Evolutionary conservation across 805 yeast genomes (phyloP), one percentile per base, ranked within the genome.

Genomic region (Lachancea thermotolerans): DNA sequence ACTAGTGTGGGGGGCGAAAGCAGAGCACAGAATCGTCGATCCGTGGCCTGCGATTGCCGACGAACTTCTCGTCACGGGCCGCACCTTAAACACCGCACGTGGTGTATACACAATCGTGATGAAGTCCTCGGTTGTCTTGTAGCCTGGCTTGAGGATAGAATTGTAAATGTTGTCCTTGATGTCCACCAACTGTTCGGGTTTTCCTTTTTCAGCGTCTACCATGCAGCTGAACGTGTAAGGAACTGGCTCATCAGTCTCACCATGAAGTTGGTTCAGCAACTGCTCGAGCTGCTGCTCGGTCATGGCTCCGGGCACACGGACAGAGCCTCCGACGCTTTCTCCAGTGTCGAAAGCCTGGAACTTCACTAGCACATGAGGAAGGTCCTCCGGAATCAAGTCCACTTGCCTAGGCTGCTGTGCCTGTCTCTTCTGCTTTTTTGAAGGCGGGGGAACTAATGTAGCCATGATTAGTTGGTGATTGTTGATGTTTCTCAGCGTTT

Each of bases 11-110:
- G 99, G 99, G 1, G 99, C 95, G 73, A 93, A 93, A 50, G 85
- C 90, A 35, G 93, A 84, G 48, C 96, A 86, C 52, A 93, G 70
- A 49, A 93, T 87, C 0, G 98, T 93, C 2, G 95, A 79, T 1
- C 96, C 96, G 62, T 93, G 99, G 5, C 99, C 99, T 1, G 95
- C 78, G 44, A 93, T 91, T 0, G 97, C 89, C 10, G 95, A 90
- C 4, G 89, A 82, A 2, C 95, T 81, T 58, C 98, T 72, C 0
- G 97, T 88, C 12, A 93, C 86, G 3, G 96, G 88, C 52, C 77
- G 81, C 10, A 93, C 99, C 56, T 87, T 87, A 73, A 93, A 93
- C 2, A 93, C 83, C 0, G 99, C 96, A 51, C 95, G 77, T 34
- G 99, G 99, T 0, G 96, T 89, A 62, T 84, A 93, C 4, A 90